Evolutionary conservation across 305 asterid genomes (phyloP).

Genomic region (Caryopteris hybrid): DNA sequence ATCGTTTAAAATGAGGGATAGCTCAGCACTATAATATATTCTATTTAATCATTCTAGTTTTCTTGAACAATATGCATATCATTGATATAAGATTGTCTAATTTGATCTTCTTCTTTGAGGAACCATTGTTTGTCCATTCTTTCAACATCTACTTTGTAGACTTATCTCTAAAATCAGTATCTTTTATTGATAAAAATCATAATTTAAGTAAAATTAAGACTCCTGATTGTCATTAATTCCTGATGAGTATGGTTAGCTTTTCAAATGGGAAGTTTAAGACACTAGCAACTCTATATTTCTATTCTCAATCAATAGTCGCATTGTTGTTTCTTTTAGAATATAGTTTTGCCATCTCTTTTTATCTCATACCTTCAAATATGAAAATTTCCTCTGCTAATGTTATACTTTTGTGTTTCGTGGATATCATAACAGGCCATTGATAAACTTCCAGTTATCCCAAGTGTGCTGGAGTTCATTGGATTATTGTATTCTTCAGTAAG

Average conservation of each 20-base stretch:
- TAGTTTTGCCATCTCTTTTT: background rate
- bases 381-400: background rate
- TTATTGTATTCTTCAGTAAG: slow-evolving; percentile 77
- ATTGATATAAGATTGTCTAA: background rate
- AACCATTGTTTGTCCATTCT: background rate
- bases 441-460: slow-evolving; percentile 69
- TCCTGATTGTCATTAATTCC: background rate
- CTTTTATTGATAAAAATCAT: background rate
- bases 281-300: background rate
- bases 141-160: background rate
- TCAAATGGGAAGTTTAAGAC: background rate
- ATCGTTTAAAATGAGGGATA: background rate
- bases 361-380: background rate
- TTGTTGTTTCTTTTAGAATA: background rate
- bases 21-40: background rate
- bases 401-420: background rate
- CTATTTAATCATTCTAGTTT: background rate
- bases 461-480: slow-evolving; percentile 72
- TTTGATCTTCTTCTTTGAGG: background rate
- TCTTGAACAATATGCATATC: background rate
- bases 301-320: background rate
- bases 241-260: background rate
- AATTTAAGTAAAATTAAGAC: background rate
- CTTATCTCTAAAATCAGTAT: background rate
- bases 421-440: slow-evolving; percentile 57